Conservation (phyloP, 768 basidiomycete species). For the Russula earlei region DNA sequence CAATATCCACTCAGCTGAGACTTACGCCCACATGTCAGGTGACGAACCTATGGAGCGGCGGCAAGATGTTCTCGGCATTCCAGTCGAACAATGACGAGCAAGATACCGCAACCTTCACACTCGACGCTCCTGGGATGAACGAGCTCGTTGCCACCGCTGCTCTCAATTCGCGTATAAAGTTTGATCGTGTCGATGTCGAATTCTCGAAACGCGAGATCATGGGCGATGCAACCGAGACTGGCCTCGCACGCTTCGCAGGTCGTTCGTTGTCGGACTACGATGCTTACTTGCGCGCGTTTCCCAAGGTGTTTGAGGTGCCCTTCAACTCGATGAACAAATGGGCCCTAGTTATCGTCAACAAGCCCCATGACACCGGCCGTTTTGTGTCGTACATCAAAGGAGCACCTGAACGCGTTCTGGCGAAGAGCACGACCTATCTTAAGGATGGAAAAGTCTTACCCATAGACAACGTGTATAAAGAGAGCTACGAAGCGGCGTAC, state of each 20-base stretch:
- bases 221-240: slow-evolving; percentile 72
- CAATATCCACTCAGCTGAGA: background rate
- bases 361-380: slow-evolving; percentile 39
- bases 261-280: slow-evolving; percentile 48
- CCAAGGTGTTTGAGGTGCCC: slow-evolving; percentile 65
- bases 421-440: slow-evolving; percentile 52
- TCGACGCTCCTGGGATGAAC: slow-evolving; percentile 47
- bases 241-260: slow-evolving; percentile 57
- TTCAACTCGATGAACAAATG: slow-evolving; percentile 71
- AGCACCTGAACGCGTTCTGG: slow-evolving; percentile 58
- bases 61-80: slow-evolving; percentile 53
- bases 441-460: slow-evolving; percentile 39
- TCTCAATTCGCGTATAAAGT: slow-evolving; percentile 62
- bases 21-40: slow-evolving; percentile 29
- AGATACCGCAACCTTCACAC: slow-evolving; percentile 40
- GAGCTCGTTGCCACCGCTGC: slow-evolving; percentile 57
- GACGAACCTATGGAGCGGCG: slow-evolving; percentile 57
- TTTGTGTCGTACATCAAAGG: slow-evolving; percentile 57
- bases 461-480: slow-evolving; percentile 47
- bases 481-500: slow-evolving; percentile 50
- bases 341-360: slow-evolving; percentile 60
- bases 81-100: slow-evolving; percentile 60
- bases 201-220: slow-evolving; percentile 54
- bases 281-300: slow-evolving; percentile 36
- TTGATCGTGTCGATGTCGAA: slow-evolving; percentile 52